phyloP scores from a whole-genome alignment of 2,329 filamentous ascomycete genomes.

The Ophiostoma perfectum region DNA sequence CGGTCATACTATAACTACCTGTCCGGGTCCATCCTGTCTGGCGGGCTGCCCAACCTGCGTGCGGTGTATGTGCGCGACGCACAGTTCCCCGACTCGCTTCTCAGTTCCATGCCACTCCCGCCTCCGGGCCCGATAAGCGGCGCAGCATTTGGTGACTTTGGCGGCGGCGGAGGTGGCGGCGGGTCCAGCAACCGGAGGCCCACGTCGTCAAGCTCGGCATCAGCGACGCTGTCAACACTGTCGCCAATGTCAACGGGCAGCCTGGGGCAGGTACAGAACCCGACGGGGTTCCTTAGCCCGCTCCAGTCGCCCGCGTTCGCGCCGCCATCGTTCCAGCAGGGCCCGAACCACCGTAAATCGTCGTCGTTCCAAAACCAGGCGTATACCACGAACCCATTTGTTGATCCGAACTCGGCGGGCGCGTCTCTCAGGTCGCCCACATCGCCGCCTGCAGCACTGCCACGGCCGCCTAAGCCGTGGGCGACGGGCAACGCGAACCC shows the following conservation, averaged over 20 bases:
- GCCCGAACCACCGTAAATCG: neutral
- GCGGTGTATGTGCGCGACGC: conserved; percentile 82
- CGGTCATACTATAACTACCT: conserved; percentile 78
- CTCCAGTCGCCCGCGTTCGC: conserved; percentile 20
- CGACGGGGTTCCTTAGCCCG: conserved; percentile 32
- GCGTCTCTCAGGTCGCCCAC: neutral
- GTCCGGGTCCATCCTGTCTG: conserved; percentile 71
- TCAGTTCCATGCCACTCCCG: conserved; percentile 54
- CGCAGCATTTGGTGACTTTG: conserved; percentile 30
- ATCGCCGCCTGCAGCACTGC: conserved; percentile 16
- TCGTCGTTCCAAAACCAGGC: neutral
- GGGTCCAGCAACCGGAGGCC: conserved; percentile 30
- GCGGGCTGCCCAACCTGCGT: conserved; percentile 65
- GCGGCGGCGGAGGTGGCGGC: conserved; percentile 30
- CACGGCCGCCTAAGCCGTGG: conserved; percentile 28
- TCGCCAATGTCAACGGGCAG: conserved; percentile 26
- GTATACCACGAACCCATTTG: conserved; percentile 20
- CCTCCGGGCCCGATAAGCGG: conserved; percentile 41
- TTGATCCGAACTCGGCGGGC: conserved; percentile 10
- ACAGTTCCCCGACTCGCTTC: conserved; percentile 72
- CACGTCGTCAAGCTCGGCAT: conserved; percentile 32
- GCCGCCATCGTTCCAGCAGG: conserved; percentile 17
- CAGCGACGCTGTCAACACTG: conserved; percentile 26
- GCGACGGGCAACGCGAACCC: conserved; percentile 28
- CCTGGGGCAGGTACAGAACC: conserved; percentile 13